Evolutionary conservation across 2,329 filamentous ascomycete species (phyloP), one percentile per base, ranked within the genome.

Genomic region (Blastomyces percursus): DNA sequence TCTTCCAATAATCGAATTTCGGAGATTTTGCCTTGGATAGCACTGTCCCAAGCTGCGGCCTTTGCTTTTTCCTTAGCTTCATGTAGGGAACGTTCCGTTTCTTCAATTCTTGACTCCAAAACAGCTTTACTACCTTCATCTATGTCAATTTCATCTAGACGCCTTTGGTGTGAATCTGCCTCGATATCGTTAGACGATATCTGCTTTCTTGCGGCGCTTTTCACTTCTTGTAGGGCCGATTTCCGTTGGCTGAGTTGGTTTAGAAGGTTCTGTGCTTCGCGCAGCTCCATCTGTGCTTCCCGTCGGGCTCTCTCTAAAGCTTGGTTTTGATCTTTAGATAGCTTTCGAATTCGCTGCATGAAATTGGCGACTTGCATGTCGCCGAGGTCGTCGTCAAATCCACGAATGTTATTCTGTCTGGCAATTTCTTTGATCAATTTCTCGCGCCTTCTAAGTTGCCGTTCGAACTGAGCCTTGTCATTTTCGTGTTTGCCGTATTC

Each of bases 61-160:
- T 85, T 82, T 58, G 87, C 82, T 1, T 86, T 82, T n/a, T 83
- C 78, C 65, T 85, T 87, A 3, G 84, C 80, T 61, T 82, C 81
- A 56, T 81, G 75, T 19, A 96, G 79, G 42, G 82, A 83, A 21
- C 78, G 77, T 64, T 88, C 83, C 0, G 89, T 81, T 48, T 94
- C 89, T 46, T 85, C 83, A 58, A 89, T 83, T 61, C 88, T 86
- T 19, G 86, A 84, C 69, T 94, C 88, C 7, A 96, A 80, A 3
- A 89, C 80, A 32, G 89, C 88, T 72, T 90, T 90, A 40, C 84
- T 84, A 3, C 92, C 92, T 76, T 97, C 93, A 68, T 99, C 93
- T 38, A 92, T 82, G 44, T 88, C 83, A 62, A 99, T 87, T n/a
- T 80, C 79, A 68, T 87, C 82, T 40, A 91, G 79, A 40, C 88